Evolutionary conservation across 495 filamentous ascomycete species (phyloP).

Genomic region (Rhizodiscina lignyota): DNA sequence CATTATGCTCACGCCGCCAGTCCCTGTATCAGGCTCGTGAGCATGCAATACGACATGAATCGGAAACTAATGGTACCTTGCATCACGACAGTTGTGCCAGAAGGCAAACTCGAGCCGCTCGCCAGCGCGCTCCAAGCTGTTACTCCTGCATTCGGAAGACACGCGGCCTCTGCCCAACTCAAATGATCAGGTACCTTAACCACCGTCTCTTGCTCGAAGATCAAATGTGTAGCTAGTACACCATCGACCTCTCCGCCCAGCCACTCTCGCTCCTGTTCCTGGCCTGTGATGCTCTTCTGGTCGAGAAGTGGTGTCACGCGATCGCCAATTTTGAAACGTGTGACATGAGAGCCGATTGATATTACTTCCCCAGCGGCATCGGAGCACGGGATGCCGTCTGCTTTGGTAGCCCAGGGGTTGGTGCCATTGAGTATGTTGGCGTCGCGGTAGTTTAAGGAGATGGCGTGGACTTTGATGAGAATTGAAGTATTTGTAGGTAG

Average conservation of each 20-base stretch:
- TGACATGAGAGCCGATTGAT: conserved; percentile 19
- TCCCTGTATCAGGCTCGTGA: too few species aligned
- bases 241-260: conserved; percentile 24
- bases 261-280: conserved; percentile 15
- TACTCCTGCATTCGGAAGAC: conserved; percentile 23
- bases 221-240: conserved; percentile 19
- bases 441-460: conserved; percentile 31
- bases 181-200: conserved; percentile 19
- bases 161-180: conserved; percentile 16
- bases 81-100: too few species aligned
- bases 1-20: too few species aligned
- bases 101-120: too few species aligned
- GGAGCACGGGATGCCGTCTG: conserved; percentile 20
- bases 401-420: conserved; percentile 22
- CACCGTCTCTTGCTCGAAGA: conserved; percentile 19
- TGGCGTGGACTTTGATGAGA: too few species aligned
- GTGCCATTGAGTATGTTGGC: conserved; percentile 23
- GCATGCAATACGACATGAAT: too few species aligned
- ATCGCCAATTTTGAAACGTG: conserved; percentile 14
- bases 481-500: too few species aligned
- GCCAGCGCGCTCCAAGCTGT: too few species aligned
- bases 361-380: conserved; percentile 25
- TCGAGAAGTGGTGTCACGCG: conserved; percentile 17
- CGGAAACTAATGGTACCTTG: too few species aligned
- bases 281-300: conserved; percentile 15